phyloP scores from a whole-genome alignment of 2,329 filamentous ascomycete species.

The Bisporella sp. region DNA sequence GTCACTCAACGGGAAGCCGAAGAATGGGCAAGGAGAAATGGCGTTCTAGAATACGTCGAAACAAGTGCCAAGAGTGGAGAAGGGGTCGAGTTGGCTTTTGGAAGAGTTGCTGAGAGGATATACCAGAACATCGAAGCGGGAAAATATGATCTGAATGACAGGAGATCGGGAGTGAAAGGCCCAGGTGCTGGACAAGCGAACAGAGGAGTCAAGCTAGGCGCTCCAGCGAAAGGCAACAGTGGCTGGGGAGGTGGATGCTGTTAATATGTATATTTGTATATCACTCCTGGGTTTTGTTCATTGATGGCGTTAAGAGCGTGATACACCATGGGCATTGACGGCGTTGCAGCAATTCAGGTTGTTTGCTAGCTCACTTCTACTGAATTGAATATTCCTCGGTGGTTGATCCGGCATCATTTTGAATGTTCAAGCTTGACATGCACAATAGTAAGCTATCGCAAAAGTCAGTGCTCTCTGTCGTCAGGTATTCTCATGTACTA shows the following conservation, averaged over 20 bases:
- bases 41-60: conserved; percentile 89
- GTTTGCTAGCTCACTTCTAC: too few relatives aligned
- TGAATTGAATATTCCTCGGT: too few relatives aligned
- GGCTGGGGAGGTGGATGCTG: conserved; percentile 23
- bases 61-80: conserved; percentile 94
- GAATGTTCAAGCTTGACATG: too few relatives aligned
- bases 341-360: conserved; percentile 7
- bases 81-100: conserved; percentile 87
- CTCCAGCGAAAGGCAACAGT: conserved; percentile 11
- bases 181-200: conserved; percentile 40
- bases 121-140: conserved; percentile 95
- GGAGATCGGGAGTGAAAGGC: conserved; percentile 85
- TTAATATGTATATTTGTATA: conserved; percentile 13
- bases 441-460: too few relatives aligned
- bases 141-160: conserved; percentile 82
- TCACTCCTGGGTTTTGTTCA: conserved; percentile 7
- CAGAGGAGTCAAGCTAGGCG: conserved; percentile 38
- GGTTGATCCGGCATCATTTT: too few relatives aligned
- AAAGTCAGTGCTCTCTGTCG: too few relatives aligned
- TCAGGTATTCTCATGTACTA: too few relatives aligned
- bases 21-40: conserved; percentile 80
- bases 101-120: conserved; percentile 90
- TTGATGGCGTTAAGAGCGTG: conserved; percentile 15
- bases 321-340: conserved; percentile 18
- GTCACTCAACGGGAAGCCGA: conserved; percentile 79